Conservation (phyloP, 805 yeast species). For the Saccharomyces paradoxus region DNA sequence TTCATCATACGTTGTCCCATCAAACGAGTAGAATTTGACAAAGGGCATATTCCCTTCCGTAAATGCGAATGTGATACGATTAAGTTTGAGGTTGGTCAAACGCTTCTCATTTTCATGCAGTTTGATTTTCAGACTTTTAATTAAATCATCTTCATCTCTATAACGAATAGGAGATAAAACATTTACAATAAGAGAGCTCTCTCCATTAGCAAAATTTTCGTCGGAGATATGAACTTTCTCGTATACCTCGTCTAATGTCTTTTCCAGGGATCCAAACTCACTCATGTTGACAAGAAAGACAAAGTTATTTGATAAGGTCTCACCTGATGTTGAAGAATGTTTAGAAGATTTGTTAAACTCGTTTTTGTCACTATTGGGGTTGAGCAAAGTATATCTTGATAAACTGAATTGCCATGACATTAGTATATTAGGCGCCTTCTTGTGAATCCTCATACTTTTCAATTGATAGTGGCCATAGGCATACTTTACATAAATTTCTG, state of each 20-base stretch:
- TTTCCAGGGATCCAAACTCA: background rate
- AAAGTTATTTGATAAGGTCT: conserved; percentile 34
- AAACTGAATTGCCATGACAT: conserved; percentile 84
- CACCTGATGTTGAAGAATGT: conserved; percentile 74
- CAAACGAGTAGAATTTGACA: conserved; percentile 93
- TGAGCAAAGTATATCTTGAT: conserved; percentile 72
- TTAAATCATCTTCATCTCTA: conserved; percentile 57
- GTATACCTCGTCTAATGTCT: conserved; percentile 37
- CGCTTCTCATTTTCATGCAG: conserved; percentile 64
- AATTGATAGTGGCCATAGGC: conserved; percentile 94
- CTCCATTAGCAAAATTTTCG: conserved; percentile 35
- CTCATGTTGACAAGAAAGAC: background rate
- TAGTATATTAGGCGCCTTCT: conserved; percentile 50
- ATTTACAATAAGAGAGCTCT: conserved; percentile 78
- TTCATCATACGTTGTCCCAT: conserved; percentile 77
- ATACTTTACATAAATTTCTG: conserved; percentile 92
- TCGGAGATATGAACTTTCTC: conserved; percentile 64
- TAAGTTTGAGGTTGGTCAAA: conserved; percentile 59
- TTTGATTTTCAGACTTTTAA: conserved; percentile 53
- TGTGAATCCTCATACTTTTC: conserved; percentile 60
- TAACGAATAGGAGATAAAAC: conserved; percentile 69
- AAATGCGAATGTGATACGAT: conserved; percentile 88
- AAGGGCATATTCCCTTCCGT: conserved; percentile 77
- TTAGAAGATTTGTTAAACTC: conserved; percentile 92
- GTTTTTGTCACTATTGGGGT: conserved; percentile 51